Conservation (phyloP, 352 stramenopile species). For the Globisporangium paroecandrum region DNA sequence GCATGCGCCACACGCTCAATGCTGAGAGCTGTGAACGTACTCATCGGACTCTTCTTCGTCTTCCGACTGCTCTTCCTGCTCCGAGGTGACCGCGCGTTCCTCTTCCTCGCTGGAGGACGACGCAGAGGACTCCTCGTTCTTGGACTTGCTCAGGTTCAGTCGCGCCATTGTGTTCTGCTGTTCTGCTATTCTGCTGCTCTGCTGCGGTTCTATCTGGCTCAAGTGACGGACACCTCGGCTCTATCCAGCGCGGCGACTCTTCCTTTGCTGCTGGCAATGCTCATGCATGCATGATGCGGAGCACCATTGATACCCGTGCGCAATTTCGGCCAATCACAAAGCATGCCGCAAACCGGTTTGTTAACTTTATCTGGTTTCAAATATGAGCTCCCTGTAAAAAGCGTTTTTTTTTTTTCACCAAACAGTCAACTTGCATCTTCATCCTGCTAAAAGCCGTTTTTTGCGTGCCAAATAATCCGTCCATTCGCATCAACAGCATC, state of each 20-base stretch:
- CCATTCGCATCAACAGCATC: not conserved
- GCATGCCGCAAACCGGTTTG: not conserved
- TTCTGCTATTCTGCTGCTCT: not conserved
- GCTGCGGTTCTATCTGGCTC: not conserved
- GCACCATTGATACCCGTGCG: conserved; percentile 14
- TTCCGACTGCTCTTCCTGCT: conserved; percentile 31
- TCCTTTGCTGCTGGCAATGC: conserved; percentile 2
- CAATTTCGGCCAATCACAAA: conserved; percentile 11
- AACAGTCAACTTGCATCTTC: no score
- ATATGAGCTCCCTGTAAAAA: no score
- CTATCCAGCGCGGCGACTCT: conserved; percentile 6
- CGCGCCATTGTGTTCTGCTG: conserved; percentile 34
- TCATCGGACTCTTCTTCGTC: conserved; percentile 55
- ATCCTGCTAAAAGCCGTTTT: no score
- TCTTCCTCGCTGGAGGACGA: conserved; percentile 42
- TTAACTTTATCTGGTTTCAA: no score
- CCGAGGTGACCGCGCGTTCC: conserved; percentile 13
- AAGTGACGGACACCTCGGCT: not conserved
- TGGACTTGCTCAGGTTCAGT: conserved; percentile 59
- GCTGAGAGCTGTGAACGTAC: conserved; percentile 21
- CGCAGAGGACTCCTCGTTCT: conserved; percentile 32
- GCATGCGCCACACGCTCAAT: not conserved
- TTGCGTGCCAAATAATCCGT: no score
- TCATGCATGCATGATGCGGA: not conserved
- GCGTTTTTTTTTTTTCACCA: no score